Evolutionary conservation across 1,139 yeast species (phyloP).

Genomic region (Magnusiomyces fungicola): DNA sequence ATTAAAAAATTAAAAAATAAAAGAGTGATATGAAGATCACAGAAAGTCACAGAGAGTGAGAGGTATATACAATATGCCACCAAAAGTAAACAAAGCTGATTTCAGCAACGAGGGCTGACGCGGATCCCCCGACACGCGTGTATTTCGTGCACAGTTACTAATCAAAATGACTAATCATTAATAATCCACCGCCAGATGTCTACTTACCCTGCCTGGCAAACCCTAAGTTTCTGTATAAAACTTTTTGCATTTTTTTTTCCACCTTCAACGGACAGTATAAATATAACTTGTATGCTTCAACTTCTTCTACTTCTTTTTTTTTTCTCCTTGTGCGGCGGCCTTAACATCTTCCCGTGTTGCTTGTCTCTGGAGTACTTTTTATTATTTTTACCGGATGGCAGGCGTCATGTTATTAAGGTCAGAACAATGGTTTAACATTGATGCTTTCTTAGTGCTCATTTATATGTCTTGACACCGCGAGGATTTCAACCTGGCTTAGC

Average conservation of each 20-base stretch:
- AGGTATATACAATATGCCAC: too few species aligned
- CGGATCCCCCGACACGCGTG: neutral
- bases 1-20: too few species aligned
- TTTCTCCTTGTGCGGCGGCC: conserved; percentile 5
- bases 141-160: neutral
- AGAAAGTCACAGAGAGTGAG: too few species aligned
- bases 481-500: neutral
- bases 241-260: neutral
- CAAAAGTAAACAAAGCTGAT: too few species aligned
- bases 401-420: conserved; percentile 2
- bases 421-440: conserved; percentile 1
- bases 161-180: neutral
- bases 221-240: conserved; percentile 1
- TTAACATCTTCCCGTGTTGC: conserved; percentile 6
- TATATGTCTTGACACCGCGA: neutral
- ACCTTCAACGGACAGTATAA: neutral
- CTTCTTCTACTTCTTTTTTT: neutral
- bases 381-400: neutral
- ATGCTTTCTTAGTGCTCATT: conserved; percentile 3
- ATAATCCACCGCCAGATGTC: neutral
- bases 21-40: too few species aligned
- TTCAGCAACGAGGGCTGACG: too few species aligned
- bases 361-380: neutral
- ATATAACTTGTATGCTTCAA: neutral
- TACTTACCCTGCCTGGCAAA: neutral